phyloP scores from a whole-genome alignment of 129 eudicot genomes.

The carrot (Daucus carota) region DH1_v3.0 NC_030388.2:29657001-29657500 shows the following conservation, averaged over 20 bases:
- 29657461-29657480: not conserved
- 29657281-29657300: no score
- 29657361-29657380: no score
- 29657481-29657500: not conserved
- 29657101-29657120: not conserved
- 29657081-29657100: not conserved
- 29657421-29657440: not conserved
- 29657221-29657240: no score
- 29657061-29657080: not conserved
- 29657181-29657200: no score
- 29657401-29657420: not conserved
- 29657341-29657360: not conserved
- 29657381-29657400: not conserved
- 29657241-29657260: no score
- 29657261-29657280: no score
- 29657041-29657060: not conserved
- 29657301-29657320: no score
- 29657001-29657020: not conserved
- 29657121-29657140: not conserved
- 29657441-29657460: not conserved
- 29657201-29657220: no score
- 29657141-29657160: no score
- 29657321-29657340: no score
- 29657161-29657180: no score
- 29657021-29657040: not conserved